Evolutionary conservation across 805 yeast genomes (phyloP).

Genomic region (Hanseniaspora pseudoguilliermondii): DNA sequence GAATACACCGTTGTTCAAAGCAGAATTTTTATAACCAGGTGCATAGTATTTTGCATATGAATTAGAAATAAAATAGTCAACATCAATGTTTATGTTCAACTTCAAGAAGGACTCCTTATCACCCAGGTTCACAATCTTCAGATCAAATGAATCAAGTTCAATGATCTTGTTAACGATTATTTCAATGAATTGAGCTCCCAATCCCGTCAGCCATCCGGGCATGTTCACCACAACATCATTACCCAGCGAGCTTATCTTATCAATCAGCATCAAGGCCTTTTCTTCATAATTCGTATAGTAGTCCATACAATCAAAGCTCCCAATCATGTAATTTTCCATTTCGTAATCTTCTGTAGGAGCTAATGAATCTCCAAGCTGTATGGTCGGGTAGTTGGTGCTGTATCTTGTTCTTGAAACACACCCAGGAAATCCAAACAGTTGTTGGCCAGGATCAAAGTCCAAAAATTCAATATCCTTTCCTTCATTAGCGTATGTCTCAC

Average conservation of each 20-base stretch:
- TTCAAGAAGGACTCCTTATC: background rate
- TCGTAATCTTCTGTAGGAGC: conserved; percentile 15
- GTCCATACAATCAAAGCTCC: conserved; percentile 7
- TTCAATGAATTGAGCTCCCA: conserved; percentile 56
- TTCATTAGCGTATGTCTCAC: conserved; percentile 28
- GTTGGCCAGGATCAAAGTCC: conserved; percentile 84
- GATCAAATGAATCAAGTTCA: background rate
- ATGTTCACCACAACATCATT: conserved; percentile 40
- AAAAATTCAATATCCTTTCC: conserved; percentile 23
- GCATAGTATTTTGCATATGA: background rate
- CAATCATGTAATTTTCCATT: conserved; percentile 12
- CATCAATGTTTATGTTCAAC: background rate
- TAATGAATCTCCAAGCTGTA: conserved; percentile 25
- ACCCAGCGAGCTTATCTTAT: conserved; percentile 33
- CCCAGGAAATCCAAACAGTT: conserved; percentile 64
- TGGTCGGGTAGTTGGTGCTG: conserved; percentile 19
- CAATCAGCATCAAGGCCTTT: background rate
- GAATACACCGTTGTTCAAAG: conserved; percentile 27
- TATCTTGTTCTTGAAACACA: conserved; percentile 41
- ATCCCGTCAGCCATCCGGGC: conserved; percentile 88
- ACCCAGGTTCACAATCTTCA: background rate
- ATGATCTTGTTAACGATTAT: conserved; percentile 24
- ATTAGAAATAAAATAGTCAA: background rate
- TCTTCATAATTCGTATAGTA: background rate
- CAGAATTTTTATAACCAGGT: conserved; percentile 13